Evolutionary conservation across 352 stramenopile genomes (phyloP).

Genomic region (Thraustochytrium striatum): DNA sequence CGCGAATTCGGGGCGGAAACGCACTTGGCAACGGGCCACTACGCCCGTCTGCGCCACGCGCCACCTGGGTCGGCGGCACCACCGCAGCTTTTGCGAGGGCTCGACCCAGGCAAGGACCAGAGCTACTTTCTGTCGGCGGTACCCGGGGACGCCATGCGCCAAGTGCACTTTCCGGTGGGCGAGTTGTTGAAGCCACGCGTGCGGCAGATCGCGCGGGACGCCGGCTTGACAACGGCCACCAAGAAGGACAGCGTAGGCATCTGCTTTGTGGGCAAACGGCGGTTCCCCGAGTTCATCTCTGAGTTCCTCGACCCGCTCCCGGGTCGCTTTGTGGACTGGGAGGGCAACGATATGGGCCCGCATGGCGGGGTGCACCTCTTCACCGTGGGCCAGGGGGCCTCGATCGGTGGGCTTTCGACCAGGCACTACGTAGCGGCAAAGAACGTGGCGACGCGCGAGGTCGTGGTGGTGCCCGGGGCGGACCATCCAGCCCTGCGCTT

Average conservation of each 20-base stretch:
- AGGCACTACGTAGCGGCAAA: constrained; percentile 27
- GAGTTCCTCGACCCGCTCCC: constrained; percentile 28
- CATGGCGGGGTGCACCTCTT: constrained; percentile 15
- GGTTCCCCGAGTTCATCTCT: constrained; percentile 83
- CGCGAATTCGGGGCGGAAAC: constrained; percentile 74
- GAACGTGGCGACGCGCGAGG: neutral
- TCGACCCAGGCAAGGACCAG: constrained; percentile 87
- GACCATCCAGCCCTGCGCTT: neutral
- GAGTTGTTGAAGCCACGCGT: constrained; percentile 83
- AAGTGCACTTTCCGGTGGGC: constrained; percentile 91
- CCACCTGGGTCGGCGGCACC: neutral
- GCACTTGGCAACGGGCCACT: constrained; percentile 90
- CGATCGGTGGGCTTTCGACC: neutral
- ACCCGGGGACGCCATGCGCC: constrained; percentile 54
- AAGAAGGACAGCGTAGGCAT: constrained; percentile 96
- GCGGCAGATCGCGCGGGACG: constrained; percentile 72
- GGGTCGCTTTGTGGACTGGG: constrained; percentile 41
- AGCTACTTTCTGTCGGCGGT: constrained; percentile 93
- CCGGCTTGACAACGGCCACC: constrained; percentile 73
- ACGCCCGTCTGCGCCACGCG: constrained; percentile 70
- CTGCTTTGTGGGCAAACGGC: constrained; percentile 95
- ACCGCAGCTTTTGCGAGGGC: constrained; percentile 71
- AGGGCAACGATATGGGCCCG: neutral
- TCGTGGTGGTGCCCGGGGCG: neutral
- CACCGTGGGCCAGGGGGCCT: constrained; percentile 8